These are phyloP conservation scores for Porphyrellus cyaneotinctus DNA, from an alignment of 768 basidiomycete species.

Conservation along the genomic window DNA sequence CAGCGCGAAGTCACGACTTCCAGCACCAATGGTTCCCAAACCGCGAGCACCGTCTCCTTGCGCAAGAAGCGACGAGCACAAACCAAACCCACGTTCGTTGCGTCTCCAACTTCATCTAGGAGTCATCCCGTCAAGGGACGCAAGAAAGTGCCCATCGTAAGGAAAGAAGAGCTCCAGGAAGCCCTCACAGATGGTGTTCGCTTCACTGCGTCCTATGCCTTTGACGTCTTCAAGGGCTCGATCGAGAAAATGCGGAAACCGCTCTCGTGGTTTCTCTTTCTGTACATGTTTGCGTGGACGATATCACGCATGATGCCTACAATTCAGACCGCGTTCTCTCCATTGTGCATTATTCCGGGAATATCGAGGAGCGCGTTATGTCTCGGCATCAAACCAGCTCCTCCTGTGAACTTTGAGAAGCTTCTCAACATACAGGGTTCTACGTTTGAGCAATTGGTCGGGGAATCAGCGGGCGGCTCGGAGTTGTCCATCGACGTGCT, in stretches of 20 bases:
- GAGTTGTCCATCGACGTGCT: conserved; percentile 64
- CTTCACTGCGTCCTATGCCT: conserved; percentile 36
- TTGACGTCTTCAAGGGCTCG: conserved; percentile 46
- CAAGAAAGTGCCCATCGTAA: conserved; percentile 28
- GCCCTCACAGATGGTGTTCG: conserved; percentile 21
- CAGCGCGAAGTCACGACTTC: conserved; percentile 5
- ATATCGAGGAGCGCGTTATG: conserved; percentile 50
- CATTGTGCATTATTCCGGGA: conserved; percentile 60
- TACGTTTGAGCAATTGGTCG: conserved; percentile 59
- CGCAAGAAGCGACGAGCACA: conserved; percentile 30
- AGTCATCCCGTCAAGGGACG: conserved; percentile 18
- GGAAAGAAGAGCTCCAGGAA: conserved; percentile 24
- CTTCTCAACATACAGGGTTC: conserved; percentile 58
- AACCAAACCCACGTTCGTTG: conserved; percentile 19
- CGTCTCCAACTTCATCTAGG: conserved; percentile 21
- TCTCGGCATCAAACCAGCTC: conserved; percentile 13
- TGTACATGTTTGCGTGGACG: conserved; percentile 48
- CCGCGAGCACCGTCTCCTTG: conserved; percentile 15
- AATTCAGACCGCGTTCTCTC: conserved; percentile 47
- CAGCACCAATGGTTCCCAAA: conserved; percentile 4
- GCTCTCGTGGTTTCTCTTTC: conserved; percentile 48
- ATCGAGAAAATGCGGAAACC: conserved; percentile 52
- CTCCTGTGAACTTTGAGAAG: conserved; percentile 54
- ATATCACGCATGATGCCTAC: conserved; percentile 38
- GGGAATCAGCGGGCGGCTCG: conserved; percentile 54